Percentiles rank a stretch among this genome's conserved stretches.
phyloP scores from a whole-genome alignment of 768 basidiomycete genomes.

The Auriculariales sp. region DNA sequence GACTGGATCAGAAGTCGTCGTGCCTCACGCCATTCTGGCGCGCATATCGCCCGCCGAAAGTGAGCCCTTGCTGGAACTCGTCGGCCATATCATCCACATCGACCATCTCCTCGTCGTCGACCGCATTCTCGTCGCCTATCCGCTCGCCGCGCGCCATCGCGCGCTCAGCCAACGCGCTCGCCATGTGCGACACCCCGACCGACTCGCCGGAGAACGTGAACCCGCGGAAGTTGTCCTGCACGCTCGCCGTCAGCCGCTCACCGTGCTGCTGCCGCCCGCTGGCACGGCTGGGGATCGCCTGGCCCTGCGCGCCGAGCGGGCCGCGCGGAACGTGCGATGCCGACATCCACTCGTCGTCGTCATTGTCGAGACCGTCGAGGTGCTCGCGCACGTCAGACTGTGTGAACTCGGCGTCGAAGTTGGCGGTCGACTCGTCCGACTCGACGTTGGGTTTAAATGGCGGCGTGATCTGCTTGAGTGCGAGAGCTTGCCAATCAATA shows the following conservation, averaged over 20 bases:
- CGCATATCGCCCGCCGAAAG: slow-evolving; percentile 60
- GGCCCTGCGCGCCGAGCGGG: slow-evolving; percentile 38
- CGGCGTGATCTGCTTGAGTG: slow-evolving; percentile 79
- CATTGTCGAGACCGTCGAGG: slow-evolving; percentile 22
- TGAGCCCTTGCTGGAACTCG: slow-evolving; percentile 52
- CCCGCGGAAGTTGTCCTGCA: slow-evolving; percentile 93
- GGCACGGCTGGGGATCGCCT: slow-evolving; percentile 38
- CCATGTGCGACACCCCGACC: background rate
- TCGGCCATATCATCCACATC: slow-evolving; percentile 73
- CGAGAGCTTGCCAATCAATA: slow-evolving; percentile 86
- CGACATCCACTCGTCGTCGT: slow-evolving; percentile 44
- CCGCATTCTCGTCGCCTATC: slow-evolving; percentile 23
- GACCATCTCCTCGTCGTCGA: slow-evolving; percentile 12
- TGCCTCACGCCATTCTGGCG: slow-evolving; percentile 32
- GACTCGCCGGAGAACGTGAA: slow-evolving; percentile 69
- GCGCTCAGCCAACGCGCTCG: slow-evolving; percentile 3
- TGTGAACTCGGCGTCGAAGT: slow-evolving; percentile 98
- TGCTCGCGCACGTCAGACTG: slow-evolving; percentile 71
- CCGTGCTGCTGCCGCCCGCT: slow-evolving; percentile 31
- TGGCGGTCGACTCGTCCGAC: slow-evolving; percentile 94
- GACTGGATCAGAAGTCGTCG: slow-evolving; percentile 20
- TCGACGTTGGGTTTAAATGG: slow-evolving; percentile 98
- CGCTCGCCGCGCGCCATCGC: slow-evolving; percentile 3
- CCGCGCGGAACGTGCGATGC: slow-evolving; percentile 53
- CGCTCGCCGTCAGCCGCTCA: slow-evolving; percentile 72